Percentiles rank a stretch among this genome's conserved stretches.
Evolutionary conservation across 768 basidiomycete species (phyloP).

Genomic region (Dioszegia crocea): DNA sequence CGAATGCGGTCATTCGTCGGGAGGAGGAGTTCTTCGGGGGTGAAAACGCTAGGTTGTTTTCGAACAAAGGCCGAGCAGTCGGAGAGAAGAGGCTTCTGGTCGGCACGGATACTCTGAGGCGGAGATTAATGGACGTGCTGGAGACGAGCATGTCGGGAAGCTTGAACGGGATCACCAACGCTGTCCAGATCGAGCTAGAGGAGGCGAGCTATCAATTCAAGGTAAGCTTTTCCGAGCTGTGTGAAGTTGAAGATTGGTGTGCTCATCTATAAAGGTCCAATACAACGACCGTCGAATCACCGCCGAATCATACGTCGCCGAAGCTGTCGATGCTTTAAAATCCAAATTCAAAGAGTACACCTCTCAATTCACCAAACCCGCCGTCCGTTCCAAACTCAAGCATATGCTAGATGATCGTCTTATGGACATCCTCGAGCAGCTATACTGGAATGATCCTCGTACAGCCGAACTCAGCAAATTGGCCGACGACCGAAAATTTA

Average conservation of each 20-base stretch:
- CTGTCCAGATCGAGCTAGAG: conserved; percentile 93
- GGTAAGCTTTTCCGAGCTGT: conserved; percentile 64
- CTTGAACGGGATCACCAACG: conserved; percentile 91
- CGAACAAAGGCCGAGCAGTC: conserved; percentile 4
- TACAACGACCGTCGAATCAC: conserved; percentile 86
- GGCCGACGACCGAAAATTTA: conserved; percentile 65
- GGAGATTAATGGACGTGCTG: conserved; percentile 90
- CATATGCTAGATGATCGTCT: conserved; percentile 90
- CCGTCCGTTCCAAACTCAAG: conserved; percentile 83
- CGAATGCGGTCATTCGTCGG: conserved; percentile 56
- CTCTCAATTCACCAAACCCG: conserved; percentile 77
- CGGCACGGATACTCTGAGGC: conserved; percentile 83
- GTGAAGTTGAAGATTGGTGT: no score
- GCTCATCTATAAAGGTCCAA: conserved; percentile 39
- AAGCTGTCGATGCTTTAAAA: conserved; percentile 91
- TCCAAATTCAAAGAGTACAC: conserved; percentile 78
- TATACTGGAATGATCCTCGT: conserved; percentile 94
- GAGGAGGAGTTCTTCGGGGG: conserved; percentile 53
- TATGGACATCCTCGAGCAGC: conserved; percentile 92
- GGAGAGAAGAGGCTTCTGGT: conserved; percentile 62
- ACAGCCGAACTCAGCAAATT: conserved; percentile 68
- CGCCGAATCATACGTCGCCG: conserved; percentile 95
- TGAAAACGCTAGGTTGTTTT: conserved; percentile 52
- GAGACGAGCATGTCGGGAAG: conserved; percentile 97
- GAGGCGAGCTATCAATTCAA: conserved; percentile 99